These are phyloP conservation scores for Boletus sp. DNA, from an alignment of 768 basidiomycete genomes.

Conservation along the genomic window DNA sequence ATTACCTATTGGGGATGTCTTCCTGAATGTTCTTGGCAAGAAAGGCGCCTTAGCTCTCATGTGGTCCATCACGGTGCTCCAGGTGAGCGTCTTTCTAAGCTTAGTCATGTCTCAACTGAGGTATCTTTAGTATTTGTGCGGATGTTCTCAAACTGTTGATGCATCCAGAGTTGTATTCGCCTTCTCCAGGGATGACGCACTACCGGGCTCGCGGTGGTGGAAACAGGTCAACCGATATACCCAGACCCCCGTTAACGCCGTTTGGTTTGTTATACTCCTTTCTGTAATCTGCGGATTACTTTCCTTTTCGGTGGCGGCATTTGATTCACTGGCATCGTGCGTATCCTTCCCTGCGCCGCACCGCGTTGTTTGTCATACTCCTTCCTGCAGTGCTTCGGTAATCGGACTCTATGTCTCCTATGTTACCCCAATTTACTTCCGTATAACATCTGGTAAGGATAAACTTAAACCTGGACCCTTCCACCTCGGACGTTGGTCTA, in stretches of 20 bases:
- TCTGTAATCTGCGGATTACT: conserved; percentile 32
- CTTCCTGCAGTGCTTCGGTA: conserved; percentile 26
- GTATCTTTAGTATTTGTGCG: conserved; percentile 36
- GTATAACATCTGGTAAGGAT: conserved; percentile 34
- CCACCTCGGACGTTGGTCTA: conserved; percentile 29
- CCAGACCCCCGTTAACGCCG: conserved; percentile 38
- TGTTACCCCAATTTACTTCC: conserved; percentile 37
- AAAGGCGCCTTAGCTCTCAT: conserved; percentile 44
- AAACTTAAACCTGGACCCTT: conserved; percentile 36
- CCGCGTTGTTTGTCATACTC: not conserved
- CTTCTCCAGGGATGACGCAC: conserved; percentile 38
- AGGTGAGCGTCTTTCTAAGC: conserved; percentile 28
- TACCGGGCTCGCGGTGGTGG: conserved; percentile 39
- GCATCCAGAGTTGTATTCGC: conserved; percentile 50
- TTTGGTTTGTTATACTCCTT: conserved; percentile 35
- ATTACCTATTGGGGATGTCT: conserved; percentile 42
- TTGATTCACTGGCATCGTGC: conserved; percentile 38
- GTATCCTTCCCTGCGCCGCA: not conserved
- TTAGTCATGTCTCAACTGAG: not conserved
- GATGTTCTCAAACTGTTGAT: conserved; percentile 46
- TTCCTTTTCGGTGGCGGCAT: conserved; percentile 34
- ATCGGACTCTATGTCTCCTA: conserved; percentile 39
- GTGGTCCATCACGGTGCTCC: conserved; percentile 43
- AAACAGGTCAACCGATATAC: conserved; percentile 33
- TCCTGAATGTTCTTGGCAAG: conserved; percentile 38